Base-by-base conservation (phyloP, 2,329 filamentous ascomycete genomes). In the Trichoderma cornu-damae region DNA sequence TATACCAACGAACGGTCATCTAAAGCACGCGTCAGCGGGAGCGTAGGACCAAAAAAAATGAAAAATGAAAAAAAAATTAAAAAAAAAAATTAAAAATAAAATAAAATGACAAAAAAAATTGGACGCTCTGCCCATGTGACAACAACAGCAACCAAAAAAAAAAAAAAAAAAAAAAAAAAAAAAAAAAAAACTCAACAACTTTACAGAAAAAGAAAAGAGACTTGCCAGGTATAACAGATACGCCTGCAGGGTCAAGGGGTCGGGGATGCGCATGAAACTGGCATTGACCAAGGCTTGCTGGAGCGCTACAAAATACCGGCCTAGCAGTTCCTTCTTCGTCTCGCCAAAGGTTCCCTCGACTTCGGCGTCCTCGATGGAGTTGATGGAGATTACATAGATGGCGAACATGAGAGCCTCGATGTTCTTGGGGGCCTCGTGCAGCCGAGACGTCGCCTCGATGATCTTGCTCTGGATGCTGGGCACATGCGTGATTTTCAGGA, bases 351-450 rank as follows among this genome's bases (percentile, higher is more conserved):
- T 79, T 14, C 68, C 70, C 57, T 74, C 72, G 7, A 83, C 84
- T 69, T 82, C 80, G 1, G 75, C 72, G 6, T 86, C 81, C 22
- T 75, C 77, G 60, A 88, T 73, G 22, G 80, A 85, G 6, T 77
- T 79, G 52, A 85, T 69, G 22, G 82, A 81, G 66, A 81, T 78
- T 50, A 82, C 71, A 65, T 86, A 86, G 26, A 86, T 80, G 60
- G 80, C 75, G 67, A 89, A 89, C 79, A 89, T 83, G 43, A 90
- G 74, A 1, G 83, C 83, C 65, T 89, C 84, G 16, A 87, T 76
- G 8, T 77, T 77, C 53, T 77, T 79, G 1, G 77, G 72, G 3
- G 85, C 78, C 60, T 77, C 80, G 26, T 77, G 71, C 4, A 83
- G 67, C 52, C 83, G 77, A 3, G 79, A 77, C 34, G 79, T 79